Base-by-base conservation (phyloP, 495 filamentous ascomycete genomes). In the Annulohypoxylon bovei region DNA sequence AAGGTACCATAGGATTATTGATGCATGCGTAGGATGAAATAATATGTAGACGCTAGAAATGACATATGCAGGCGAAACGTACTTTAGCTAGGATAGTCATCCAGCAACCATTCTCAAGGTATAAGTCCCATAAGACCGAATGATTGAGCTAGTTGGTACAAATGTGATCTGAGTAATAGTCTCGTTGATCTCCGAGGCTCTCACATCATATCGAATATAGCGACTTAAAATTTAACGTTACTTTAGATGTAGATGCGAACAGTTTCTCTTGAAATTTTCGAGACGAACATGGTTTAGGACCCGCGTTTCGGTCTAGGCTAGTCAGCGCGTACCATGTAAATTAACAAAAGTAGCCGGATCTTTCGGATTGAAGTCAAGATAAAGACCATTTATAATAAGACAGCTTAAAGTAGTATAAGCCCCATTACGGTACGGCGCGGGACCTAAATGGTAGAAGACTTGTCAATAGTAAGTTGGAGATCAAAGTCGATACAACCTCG, bases 11-110 rank as follows among this genome's bases (percentile, higher is more conserved):
- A 55, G 58, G 39, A 42, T 42, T 16, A 42, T 20, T 42, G 60
- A 59, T 60, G 64, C 35, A 55, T 60, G 46, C 28, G 33, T 54
- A 61, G 67, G 70, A 72, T 65, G 64, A 28, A 3, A 64, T 71
- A 53, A 56, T 49, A 37, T 37, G 40, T 49, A 59, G 12, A 16
- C 65, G 23, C 55, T 55, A 72, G 6, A 46, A 33, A 42, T 57
- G 40, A 49, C 20, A 49, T 27, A 16, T 53, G 49, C 49, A 33
- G 42, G 30, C 30, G 30, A 60, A 62, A 62, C 37, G n/a, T 22
- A 18, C 25, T 25, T 11, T 49, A 27, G 57, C 42, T 52, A 67
- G 63, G 59, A 64, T 60, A 28, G 12, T 55, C 27, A 47, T 37
- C 57, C 35, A 53, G 18, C 49, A 47, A 22, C 22, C 9, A 20